phyloP scores from a whole-genome alignment of 768 basidiomycete species.

The Phlegmacium glaucopus region DNA sequence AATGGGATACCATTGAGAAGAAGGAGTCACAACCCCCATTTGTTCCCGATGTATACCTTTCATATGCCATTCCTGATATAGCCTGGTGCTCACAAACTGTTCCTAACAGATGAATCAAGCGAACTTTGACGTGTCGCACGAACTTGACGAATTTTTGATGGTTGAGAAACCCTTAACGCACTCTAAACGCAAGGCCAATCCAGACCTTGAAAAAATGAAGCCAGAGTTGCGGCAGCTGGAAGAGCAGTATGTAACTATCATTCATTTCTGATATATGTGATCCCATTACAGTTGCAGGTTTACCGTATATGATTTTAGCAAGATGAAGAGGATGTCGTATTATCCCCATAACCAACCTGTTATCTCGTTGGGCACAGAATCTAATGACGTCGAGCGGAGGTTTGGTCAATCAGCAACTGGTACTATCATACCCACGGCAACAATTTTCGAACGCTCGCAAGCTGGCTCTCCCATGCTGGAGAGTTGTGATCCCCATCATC shows the following conservation, averaged over 20 bases:
- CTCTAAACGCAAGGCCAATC: constrained; percentile 84
- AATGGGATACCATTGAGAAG: constrained; percentile 75
- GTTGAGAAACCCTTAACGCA: constrained; percentile 98
- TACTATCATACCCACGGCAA: constrained; percentile 42
- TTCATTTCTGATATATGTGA: neutral
- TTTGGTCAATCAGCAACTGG: constrained; percentile 38
- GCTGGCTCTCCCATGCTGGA: constrained; percentile 41
- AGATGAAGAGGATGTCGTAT: constrained; percentile 73
- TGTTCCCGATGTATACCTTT: constrained; percentile 77
- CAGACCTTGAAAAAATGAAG: constrained; percentile 83
- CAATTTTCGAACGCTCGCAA: constrained; percentile 47
- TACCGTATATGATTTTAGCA: constrained; percentile 82
- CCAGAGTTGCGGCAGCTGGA: constrained; percentile 91
- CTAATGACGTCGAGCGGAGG: constrained; percentile 40
- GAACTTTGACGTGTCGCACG: constrained; percentile 98
- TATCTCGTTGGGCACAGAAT: constrained; percentile 35
- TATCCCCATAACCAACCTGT: constrained; percentile 81
- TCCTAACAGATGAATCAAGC: constrained; percentile 79
- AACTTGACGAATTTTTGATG: constrained; percentile 95
- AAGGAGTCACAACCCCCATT: constrained; percentile 80
- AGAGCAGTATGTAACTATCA: constrained; percentile 64
- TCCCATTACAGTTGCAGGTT: constrained; percentile 50
- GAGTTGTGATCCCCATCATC: constrained; percentile 26
- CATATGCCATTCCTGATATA: neutral
- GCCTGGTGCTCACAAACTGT: constrained; percentile 6